A percentile compares a stretch with the other conserved stretches of the same genome.
Evolutionary conservation across 805 yeast genomes (phyloP).

Genomic region (Kuraishia cidri): DNA sequence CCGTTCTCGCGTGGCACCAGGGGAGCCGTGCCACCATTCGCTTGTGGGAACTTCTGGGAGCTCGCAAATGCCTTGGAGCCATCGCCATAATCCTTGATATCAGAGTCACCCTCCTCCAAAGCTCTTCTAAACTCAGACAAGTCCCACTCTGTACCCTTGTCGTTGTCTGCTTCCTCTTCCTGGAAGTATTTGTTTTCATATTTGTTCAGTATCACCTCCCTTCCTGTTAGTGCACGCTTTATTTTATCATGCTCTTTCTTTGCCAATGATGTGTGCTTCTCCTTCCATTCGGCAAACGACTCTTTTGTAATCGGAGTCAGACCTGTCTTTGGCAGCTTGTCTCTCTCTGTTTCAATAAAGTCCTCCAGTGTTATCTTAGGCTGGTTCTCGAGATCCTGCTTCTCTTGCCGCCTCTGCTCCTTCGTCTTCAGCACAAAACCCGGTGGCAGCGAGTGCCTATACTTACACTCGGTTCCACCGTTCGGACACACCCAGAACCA

Average conservation of each 20-base stretch:
- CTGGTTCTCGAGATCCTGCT: conserved; percentile 71
- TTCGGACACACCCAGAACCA: conserved; percentile 99
- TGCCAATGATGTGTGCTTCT: conserved; percentile 52
- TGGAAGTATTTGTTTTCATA: conserved; percentile 45
- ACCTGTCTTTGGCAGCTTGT: conserved; percentile 60
- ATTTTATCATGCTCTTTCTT: conserved; percentile 20
- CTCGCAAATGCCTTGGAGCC: conserved; percentile 34
- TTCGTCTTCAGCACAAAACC: conserved; percentile 96
- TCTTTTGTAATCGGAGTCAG: conserved; percentile 85
- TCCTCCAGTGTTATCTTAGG: conserved; percentile 94
- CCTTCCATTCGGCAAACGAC: conserved; percentile 78
- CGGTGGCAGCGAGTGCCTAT: conserved; percentile 91
- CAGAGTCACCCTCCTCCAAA: conserved; percentile 39
- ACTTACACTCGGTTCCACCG: conserved; percentile 88
- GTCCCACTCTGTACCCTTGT: conserved; percentile 44
- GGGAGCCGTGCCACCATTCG: too few species aligned
- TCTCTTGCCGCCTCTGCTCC: conserved; percentile 88
- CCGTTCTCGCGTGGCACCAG: too few species aligned
- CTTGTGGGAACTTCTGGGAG: conserved; percentile 9
- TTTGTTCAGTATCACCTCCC: conserved; percentile 56
- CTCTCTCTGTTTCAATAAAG: conserved; percentile 89
- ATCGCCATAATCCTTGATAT: conserved; percentile 68
- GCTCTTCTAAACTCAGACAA: conserved; percentile 46
- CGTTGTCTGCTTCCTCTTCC: conserved; percentile 40
- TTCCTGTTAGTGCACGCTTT: conserved; percentile 53